Percentiles rank a stretch among this genome's conserved stretches.
Evolutionary conservation across 345 rosid genomes (phyloP).

Genomic region (Theobroma cacao): DNA sequence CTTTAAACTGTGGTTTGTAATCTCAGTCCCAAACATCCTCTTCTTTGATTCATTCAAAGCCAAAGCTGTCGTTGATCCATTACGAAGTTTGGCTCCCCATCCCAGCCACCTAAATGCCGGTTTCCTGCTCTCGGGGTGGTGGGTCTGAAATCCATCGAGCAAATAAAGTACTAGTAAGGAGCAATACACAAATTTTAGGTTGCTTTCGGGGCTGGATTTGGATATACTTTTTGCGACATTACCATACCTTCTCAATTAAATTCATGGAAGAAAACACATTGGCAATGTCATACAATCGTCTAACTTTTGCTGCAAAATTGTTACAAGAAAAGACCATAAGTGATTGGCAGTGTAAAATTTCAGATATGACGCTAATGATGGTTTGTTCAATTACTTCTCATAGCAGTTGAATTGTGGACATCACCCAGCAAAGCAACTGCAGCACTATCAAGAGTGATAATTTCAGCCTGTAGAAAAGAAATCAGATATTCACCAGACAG

Average conservation of each 20-base stretch:
- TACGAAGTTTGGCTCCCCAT: conserved; percentile 35
- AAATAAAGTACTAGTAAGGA: conserved; percentile 11
- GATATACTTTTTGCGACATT: background rate
- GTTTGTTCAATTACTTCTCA: conserved; percentile 52
- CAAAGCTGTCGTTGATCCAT: conserved; percentile 19
- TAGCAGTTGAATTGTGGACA: conserved; percentile 44
- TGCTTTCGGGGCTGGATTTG: background rate
- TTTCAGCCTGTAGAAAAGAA: conserved; percentile 39
- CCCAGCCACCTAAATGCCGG: conserved; percentile 88
- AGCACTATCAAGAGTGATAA: conserved; percentile 69
- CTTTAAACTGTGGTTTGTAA: conserved; percentile 49
- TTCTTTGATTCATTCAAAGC: conserved; percentile 44
- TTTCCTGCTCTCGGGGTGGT: conserved; percentile 61
- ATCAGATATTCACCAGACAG: background rate
- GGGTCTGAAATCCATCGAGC: conserved; percentile 47
- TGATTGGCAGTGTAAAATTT: conserved; percentile 4
- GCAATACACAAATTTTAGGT: background rate
- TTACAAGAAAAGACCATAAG: conserved; percentile 15
- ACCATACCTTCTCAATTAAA: conserved; percentile 72
- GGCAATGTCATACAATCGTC: conserved; percentile 84
- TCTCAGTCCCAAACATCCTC: conserved; percentile 59
- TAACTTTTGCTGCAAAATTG: conserved; percentile 64
- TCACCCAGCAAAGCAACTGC: conserved; percentile 62
- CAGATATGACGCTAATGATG: conserved; percentile 8
- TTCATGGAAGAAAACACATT: conserved; percentile 77